Percentiles rank a stretch among this genome's conserved stretches.
Evolutionary conservation across 345 rosid species (phyloP).

Genomic region (Ceriops decandra): DNA sequence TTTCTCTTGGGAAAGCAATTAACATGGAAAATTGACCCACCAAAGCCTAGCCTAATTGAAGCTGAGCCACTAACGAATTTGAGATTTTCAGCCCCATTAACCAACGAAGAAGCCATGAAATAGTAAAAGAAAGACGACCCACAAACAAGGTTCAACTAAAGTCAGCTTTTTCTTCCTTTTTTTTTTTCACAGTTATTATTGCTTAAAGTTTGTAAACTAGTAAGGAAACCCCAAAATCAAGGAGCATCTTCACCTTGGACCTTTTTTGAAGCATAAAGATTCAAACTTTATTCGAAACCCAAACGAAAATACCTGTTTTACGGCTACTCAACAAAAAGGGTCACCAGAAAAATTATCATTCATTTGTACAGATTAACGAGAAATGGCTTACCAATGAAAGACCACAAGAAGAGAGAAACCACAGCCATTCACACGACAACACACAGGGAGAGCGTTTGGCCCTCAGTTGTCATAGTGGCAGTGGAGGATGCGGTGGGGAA

Average conservation of each 20-base stretch:
- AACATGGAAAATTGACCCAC: conserved; percentile 13
- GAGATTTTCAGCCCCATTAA: conserved; percentile 30
- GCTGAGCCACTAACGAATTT: conserved; percentile 9
- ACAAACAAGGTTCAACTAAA: background rate
- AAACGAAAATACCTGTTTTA: no score
- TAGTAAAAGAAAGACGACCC: conserved; percentile 4
- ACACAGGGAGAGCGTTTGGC: no score
- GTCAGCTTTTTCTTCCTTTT: background rate
- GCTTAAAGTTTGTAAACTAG: no score
- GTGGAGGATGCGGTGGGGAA: background rate
- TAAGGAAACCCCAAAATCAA: no score
- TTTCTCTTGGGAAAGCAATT: conserved; percentile 14
- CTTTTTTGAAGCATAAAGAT: no score
- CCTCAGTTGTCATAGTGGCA: background rate
- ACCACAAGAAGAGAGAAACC: no score
- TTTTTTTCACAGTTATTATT: background rate
- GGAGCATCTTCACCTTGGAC: no score
- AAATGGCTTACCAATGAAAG: background rate
- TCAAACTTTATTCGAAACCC: no score
- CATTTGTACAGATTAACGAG: background rate
- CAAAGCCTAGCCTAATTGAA: conserved; percentile 20
- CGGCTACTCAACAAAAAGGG: no score
- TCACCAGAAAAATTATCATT: no score
- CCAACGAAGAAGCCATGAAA: conserved; percentile 23
- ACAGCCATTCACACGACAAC: no score